Percentiles rank a stretch among this genome's conserved stretches.
These are phyloP conservation scores for Ustilago nuda DNA, from an alignment of 1,284 basidiomycete species.

Conservation along the genomic window DNA sequence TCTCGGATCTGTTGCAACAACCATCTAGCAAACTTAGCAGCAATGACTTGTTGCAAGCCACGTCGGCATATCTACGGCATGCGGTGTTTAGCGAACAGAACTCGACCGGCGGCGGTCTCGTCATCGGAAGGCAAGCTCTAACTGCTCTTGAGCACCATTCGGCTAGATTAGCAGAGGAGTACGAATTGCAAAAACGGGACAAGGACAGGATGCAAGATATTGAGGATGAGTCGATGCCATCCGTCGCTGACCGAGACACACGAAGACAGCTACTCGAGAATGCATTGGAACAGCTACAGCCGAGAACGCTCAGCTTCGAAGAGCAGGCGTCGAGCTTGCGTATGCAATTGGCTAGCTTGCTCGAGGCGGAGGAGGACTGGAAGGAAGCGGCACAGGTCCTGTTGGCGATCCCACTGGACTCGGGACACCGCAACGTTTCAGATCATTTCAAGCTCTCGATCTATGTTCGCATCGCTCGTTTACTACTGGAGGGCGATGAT, in stretches of 20 bases:
- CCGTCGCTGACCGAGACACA: slow-evolving; percentile 49
- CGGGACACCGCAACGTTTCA: slow-evolving; percentile 80
- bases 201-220: slow-evolving; percentile 32
- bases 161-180: slow-evolving; percentile 74
- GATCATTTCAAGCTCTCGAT: slow-evolving; percentile 89
- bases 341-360: slow-evolving; percentile 85
- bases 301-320: slow-evolving; percentile 86
- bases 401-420: slow-evolving; percentile 89
- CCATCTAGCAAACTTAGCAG: slow-evolving; percentile 25
- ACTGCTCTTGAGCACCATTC: slow-evolving; percentile 75
- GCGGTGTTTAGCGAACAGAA: slow-evolving; percentile 80
- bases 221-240: slow-evolving; percentile 32
- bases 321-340: slow-evolving; percentile 88
- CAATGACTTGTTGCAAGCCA: slow-evolving; percentile 28
- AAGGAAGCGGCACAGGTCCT: slow-evolving; percentile 88
- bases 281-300: slow-evolving; percentile 79
- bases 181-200: slow-evolving; percentile 73
- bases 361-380: slow-evolving; percentile 94
- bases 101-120: slow-evolving; percentile 75
- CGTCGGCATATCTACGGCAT: slow-evolving; percentile 75
- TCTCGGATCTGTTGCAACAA: slow-evolving; percentile 28
- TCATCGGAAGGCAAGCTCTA: slow-evolving; percentile 85
- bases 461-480: slow-evolving; percentile 91
- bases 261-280: slow-evolving; percentile 77
- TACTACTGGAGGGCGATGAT: slow-evolving; percentile 95